Evolutionary conservation across 352 stramenopile genomes (phyloP).

Genomic region (Ochromonadaceae sp.): DNA sequence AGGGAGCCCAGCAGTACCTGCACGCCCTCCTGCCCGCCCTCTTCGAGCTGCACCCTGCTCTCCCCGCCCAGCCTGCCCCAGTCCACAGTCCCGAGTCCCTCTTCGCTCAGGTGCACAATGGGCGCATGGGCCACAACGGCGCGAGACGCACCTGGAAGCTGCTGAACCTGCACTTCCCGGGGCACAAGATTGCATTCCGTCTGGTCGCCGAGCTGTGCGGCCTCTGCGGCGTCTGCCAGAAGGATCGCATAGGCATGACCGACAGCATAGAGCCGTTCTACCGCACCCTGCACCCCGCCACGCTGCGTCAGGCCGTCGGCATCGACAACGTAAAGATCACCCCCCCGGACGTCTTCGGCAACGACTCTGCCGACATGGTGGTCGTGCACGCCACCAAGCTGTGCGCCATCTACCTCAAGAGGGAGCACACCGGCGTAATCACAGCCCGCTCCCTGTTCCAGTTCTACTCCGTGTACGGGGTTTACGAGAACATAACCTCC

Average conservation of each 20-base stretch:
- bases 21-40: no score
- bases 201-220: conserved; percentile 7
- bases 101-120: neutral
- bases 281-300: neutral
- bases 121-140: conserved; percentile 1
- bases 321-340: conserved; percentile 3
- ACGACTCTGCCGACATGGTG: neutral
- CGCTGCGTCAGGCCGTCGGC: neutral
- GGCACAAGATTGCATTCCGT: neutral
- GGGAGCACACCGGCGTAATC: neutral
- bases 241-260: neutral
- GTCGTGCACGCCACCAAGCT: conserved; percentile 5
- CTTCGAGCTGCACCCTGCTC: no score
- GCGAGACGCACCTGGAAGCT: neutral
- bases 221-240: neutral
- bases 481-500: neutral
- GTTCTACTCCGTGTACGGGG: neutral
- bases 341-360: neutral
- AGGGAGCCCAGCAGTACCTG: no score
- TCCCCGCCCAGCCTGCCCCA: no score
- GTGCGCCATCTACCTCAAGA: neutral
- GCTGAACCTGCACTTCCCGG: neutral
- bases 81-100: no score
- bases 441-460: neutral
- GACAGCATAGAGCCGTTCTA: neutral